These are phyloP conservation scores for Carex pumila DNA, from an alignment of 176 grass and related monocot species.

Conservation along the genomic window DNA sequence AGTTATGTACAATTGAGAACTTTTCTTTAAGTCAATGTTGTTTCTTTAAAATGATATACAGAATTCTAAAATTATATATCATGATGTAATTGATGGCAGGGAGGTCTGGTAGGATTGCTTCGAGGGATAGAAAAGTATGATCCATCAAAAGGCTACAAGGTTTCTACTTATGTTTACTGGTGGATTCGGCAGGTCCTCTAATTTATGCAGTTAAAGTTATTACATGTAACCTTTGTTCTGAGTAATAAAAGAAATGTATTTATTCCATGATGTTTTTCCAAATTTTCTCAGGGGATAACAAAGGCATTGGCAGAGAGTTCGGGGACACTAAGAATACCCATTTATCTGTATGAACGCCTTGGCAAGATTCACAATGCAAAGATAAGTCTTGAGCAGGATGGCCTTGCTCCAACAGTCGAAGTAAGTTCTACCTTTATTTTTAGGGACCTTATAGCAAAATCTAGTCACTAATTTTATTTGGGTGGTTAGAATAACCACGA, in stretches of 20 bases:
- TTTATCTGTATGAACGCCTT: conserved; percentile 79
- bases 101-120: conserved; percentile 82
- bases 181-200: conserved; percentile 90
- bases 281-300: conserved; percentile 65
- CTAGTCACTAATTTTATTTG: neutral
- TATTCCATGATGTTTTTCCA: conserved; percentile 1
- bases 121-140: conserved; percentile 93
- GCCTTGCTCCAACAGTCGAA: conserved; percentile 64
- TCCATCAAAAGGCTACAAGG: conserved; percentile 74
- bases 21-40: neutral
- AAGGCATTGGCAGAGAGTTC: conserved; percentile 76
- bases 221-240: neutral
- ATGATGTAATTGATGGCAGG: conserved; percentile 35
- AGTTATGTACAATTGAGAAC: neutral
- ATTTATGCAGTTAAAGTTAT: neutral
- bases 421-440: conserved; percentile 28
- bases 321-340: conserved; percentile 70
- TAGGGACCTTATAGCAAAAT: neutral
- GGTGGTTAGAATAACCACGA: neutral
- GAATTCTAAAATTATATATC: neutral
- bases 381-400: conserved; percentile 62
- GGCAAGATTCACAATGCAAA: conserved; percentile 69
- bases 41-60: neutral
- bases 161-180: conserved; percentile 97
- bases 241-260: neutral